Evolutionary conservation across 2,329 filamentous ascomycete species (phyloP).

Genomic region (Chrysosporium queenslandicum): DNA sequence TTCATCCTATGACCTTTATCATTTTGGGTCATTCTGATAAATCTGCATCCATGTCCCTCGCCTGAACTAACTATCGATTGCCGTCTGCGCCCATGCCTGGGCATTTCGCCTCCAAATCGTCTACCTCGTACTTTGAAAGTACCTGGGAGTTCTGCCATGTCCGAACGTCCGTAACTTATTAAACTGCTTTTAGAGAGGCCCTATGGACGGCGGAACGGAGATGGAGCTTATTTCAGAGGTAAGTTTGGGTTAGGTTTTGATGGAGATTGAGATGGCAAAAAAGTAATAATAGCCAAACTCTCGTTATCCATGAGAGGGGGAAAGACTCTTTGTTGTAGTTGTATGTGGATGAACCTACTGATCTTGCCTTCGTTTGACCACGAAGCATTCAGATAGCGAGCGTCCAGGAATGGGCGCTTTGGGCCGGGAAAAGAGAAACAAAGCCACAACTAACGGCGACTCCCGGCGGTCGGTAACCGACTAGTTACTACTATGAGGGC

Average conservation of each 20-base stretch:
- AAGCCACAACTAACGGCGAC: not conserved
- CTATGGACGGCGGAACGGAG: slow-evolving; percentile 6
- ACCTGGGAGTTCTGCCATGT: not conserved
- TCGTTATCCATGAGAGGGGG: not conserved
- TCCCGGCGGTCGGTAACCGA: slow-evolving; percentile 1
- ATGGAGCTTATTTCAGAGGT: slow-evolving; percentile 4
- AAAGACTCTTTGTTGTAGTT: not conserved
- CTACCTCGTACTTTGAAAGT: not conserved
- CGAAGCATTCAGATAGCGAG: not conserved
- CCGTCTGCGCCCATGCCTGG: not conserved
- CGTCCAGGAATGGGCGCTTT: not conserved
- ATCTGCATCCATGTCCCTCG: not conserved
- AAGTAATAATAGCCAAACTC: not conserved
- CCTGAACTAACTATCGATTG: not conserved
- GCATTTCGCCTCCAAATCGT: not conserved
- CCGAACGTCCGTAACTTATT: slow-evolving; percentile 2
- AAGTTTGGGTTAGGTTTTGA: not conserved
- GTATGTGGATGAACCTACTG: not conserved
- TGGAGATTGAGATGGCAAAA: not conserved
- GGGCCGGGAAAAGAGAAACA: not conserved
- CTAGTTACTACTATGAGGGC: not conserved
- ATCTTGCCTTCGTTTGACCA: not conserved
- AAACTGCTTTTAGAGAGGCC: not conserved
- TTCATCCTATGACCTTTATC: not conserved
- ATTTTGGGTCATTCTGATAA: not conserved